Evolutionary conservation across 176 grass and related monocot genomes (phyloP).

Genomic region (Pontederia crassipes): DNA sequence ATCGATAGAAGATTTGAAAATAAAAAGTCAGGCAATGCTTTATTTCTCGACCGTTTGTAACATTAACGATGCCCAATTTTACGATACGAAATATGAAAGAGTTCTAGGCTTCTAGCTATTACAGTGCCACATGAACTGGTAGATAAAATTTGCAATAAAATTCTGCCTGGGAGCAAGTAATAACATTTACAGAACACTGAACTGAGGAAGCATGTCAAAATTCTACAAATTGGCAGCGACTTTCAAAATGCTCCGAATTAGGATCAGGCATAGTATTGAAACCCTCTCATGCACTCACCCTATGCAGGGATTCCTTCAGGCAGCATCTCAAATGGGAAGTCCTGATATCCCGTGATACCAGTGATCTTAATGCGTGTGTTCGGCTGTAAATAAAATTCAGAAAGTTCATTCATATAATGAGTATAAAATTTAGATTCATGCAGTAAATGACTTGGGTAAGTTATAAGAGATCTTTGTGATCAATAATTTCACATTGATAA

Average conservation of each 20-base stretch:
- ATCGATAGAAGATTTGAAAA: too few relatives aligned
- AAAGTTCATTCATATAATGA: neutral
- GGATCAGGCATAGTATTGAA: neutral
- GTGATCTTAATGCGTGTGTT: slow-evolving; percentile 71
- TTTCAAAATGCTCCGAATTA: neutral
- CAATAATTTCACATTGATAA: neutral
- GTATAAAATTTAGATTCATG: neutral
- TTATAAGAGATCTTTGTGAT: neutral
- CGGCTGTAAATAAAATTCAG: slow-evolving; percentile 43
- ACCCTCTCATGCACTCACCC: slow-evolving; percentile 18
- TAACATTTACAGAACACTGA: too few relatives aligned
- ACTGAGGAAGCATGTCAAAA: too few relatives aligned
- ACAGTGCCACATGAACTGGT: too few relatives aligned
- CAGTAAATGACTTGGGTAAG: neutral
- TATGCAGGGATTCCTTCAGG: slow-evolving; percentile 34
- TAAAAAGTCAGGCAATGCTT: too few relatives aligned
- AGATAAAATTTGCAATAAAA: too few relatives aligned
- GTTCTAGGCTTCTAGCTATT: too few relatives aligned
- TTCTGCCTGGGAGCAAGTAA: too few relatives aligned
- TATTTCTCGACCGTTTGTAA: too few relatives aligned
- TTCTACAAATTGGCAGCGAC: too few relatives aligned
- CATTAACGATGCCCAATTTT: too few relatives aligned
- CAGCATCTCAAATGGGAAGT: slow-evolving; percentile 64
- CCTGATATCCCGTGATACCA: slow-evolving; percentile 83
- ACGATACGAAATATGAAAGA: too few relatives aligned